Base-by-base conservation (phyloP, 208 protist genomes). In the Strigomonas galati region DNA sequence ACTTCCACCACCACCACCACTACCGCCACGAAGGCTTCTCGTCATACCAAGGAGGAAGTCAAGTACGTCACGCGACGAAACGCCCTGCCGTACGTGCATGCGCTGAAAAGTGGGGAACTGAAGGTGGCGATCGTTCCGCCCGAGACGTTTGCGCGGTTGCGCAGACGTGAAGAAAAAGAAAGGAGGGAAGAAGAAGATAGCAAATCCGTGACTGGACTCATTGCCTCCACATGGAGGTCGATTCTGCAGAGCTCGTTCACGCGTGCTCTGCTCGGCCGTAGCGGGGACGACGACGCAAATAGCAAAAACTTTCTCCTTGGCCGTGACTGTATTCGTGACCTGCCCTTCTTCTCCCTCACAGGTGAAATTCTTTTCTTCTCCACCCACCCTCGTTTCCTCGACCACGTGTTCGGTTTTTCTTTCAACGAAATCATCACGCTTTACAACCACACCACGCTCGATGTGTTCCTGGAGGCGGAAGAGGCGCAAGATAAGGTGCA, bases 331-430 rank as follows among this genome's bases (percentile, higher is more conserved):
- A 24, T 95, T 14, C 84, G 89, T 2, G 86, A 91, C 49, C 57
- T 88, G 23, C 76, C 89, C 26, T 95, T 86, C 63, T 81, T 80
- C 71, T 70, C 76, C 0, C 67, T 81, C 31, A 59, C 69, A 1
- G 61, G 72, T 0, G 78, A 82, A 43, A 81, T 93, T 32, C 52
- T 30, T 26, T 92, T 78, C 74, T 91, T 93, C 64, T 88, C 82
- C 14, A 91, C 86, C 0, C 84, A 91, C 51, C 73, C 77, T 0
- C 64, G 32, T 15, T 62, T 91, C 1, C 87, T 81, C 62, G 78
- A 82, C 0, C 73, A 76, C 7, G 72, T 89, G 1, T 95, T 92
- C 62, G 85, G 78, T 0, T 59, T 93, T 15, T 9, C 40, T 15
- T 46, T 46, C 40, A 46, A 46, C 14, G 40, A 46, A 19, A 46